Percentiles rank a stretch among this genome's conserved stretches.
These are phyloP conservation scores for Phaeosphaeriaceae sp. DNA, from an alignment of 2,329 filamentous ascomycete genomes.

Conservation along the genomic window DNA sequence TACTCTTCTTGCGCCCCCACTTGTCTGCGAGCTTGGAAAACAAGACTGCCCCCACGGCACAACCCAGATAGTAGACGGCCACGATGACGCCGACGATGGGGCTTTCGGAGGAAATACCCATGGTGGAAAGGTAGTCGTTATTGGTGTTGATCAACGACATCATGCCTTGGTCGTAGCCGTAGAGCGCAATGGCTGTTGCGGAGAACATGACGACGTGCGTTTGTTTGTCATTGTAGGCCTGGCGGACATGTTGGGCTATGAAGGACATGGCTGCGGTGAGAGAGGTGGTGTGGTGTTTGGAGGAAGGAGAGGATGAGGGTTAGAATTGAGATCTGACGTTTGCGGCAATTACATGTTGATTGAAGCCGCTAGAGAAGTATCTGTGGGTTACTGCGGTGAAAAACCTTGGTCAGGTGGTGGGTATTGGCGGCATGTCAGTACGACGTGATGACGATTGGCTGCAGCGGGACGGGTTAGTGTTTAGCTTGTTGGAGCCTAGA, in stretches of 20 bases:
- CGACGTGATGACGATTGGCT: slow-evolving; percentile 24
- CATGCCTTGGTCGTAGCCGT: slow-evolving; percentile 60
- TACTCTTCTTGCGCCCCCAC: slow-evolving; percentile 61
- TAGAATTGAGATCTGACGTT: neutral
- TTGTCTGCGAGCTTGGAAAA: slow-evolving; percentile 64
- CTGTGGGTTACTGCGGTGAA: neutral
- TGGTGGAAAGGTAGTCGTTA: slow-evolving; percentile 62
- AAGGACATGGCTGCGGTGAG: slow-evolving; percentile 13
- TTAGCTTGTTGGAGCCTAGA: slow-evolving; percentile 19
- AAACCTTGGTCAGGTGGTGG: slow-evolving; percentile 23
- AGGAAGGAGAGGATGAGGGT: neutral
- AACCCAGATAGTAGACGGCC: slow-evolving; percentile 69
- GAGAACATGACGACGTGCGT: slow-evolving; percentile 61
- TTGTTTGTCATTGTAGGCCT: slow-evolving; percentile 48
- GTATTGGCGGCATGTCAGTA: slow-evolving; percentile 5
- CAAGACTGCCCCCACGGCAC: slow-evolving; percentile 62
- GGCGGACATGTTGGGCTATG: slow-evolving; percentile 21
- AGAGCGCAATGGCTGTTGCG: slow-evolving; percentile 61
- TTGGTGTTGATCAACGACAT: slow-evolving; percentile 63
- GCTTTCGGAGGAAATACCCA: slow-evolving; percentile 60
- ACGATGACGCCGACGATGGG: slow-evolving; percentile 66
- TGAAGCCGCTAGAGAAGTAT: neutral
- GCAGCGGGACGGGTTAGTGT: slow-evolving; percentile 13
- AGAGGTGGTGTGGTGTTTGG: neutral
- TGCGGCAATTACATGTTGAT: neutral